Base-by-base conservation (phyloP, 805 yeast genomes). In the Metschnikowia cerradonensis region DNA sequence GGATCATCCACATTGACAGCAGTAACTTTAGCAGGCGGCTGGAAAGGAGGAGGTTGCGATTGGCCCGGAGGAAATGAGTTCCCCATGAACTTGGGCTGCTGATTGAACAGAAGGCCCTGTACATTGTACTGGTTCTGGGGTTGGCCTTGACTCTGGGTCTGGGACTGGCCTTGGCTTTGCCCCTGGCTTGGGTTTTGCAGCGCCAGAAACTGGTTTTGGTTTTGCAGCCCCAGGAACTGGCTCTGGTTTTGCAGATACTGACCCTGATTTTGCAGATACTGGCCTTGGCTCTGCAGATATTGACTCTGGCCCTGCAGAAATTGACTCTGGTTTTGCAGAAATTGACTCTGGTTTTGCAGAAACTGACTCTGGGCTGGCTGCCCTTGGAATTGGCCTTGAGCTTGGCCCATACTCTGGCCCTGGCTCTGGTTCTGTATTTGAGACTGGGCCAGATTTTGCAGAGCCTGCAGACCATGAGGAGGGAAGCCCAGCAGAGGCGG, bases 1-100 rank as follows among this genome's bases (percentile, higher is more conserved):
- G 77, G 74, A 48, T 67, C 70, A 6, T 73, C 77, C 55, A 66
- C 54, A 64, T 62, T 50, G 61, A 59, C 26, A 62, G 67, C 39
- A 41, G 35, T 44, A 61, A 63, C 55, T 74, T 83, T 52, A 13
- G 50, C 32, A 14, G 41, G 40, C 19, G 57, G 36, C 41, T 22
- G 44, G 67, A 67, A 56, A 43, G 52, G 49, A 30, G 58, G 56
- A 34, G 58, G 63, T 10, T 62, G 65, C 11, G 56, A 61, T 38
- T 57, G 67, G 33, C 43, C 43, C n/a, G 32, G 34, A 19, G 39
- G 58, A 61, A 23, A 57, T 44, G 37, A 55, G 53, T 20, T 57
- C 2, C 32, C 43, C 59, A 45, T 60, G 64, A 47, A 56, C 23
- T 52, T 52, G 17, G 55, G 64, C 32, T 59, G 64, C 32, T 59